Conservation (phyloP, 257 asterid species). For the Pogostemon cablin region DNA sequence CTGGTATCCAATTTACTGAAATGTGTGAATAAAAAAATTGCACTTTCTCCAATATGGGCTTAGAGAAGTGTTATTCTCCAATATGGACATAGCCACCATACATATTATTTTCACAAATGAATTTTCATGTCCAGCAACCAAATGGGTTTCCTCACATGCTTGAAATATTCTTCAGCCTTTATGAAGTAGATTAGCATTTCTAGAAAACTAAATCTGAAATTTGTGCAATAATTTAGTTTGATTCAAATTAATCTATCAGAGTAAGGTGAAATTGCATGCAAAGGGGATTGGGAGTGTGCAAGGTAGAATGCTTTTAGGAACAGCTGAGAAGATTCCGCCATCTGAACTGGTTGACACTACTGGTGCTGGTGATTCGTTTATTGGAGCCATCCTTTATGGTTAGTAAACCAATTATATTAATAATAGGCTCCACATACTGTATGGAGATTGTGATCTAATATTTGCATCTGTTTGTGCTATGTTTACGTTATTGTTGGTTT, state of each 20-base stretch:
- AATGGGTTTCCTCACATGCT: neutral
- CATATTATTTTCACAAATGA: conserved; percentile 9
- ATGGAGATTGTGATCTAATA: neutral
- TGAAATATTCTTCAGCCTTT: neutral
- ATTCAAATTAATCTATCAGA: conserved; percentile 38
- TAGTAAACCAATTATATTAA: conserved; percentile 21
- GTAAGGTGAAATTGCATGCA: conserved; percentile 56
- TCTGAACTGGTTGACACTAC: conserved; percentile 89
- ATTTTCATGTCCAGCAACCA: conserved; percentile 15
- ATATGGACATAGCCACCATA: neutral
- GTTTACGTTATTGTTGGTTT: conserved; percentile 30
- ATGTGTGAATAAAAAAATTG: neutral
- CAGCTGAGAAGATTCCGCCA: conserved; percentile 86
- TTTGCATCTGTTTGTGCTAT: conserved; percentile 18
- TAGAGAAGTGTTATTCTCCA: neutral
- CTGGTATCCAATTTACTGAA: neutral
- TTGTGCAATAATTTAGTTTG: neutral
- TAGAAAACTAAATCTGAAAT: neutral
- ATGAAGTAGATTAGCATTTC: neutral
- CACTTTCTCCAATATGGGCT: neutral
- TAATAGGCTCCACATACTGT: neutral
- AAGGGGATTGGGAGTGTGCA: conserved; percentile 73
- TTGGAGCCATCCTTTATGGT: conserved; percentile 93
- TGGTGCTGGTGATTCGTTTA: conserved; percentile 96
- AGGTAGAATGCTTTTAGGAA: conserved; percentile 82